Percentiles rank a stretch among this genome's conserved stretches.
Conservation (phyloP, 495 filamentous ascomycete genomes). For the Penicillium taxi region DNA sequence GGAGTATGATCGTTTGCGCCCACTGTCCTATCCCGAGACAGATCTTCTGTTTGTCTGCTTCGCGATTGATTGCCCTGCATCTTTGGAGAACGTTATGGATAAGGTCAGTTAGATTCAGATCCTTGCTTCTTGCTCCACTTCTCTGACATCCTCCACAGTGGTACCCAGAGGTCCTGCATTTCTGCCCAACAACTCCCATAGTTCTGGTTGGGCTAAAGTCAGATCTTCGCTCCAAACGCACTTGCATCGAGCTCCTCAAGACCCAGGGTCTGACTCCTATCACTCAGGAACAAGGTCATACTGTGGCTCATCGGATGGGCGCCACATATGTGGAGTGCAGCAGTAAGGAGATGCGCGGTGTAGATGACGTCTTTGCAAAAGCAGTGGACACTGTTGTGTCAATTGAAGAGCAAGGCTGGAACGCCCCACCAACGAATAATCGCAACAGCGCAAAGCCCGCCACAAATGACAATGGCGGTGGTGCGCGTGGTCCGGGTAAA, state of each 20-base stretch:
- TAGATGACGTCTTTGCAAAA: slow-evolving; percentile 87
- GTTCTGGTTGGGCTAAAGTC: slow-evolving; percentile 95
- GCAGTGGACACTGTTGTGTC: slow-evolving; percentile 80
- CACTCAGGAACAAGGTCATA: slow-evolving; percentile 77
- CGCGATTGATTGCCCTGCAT: slow-evolving; percentile 97
- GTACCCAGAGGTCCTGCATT: slow-evolving; percentile 98
- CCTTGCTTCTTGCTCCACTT: background rate
- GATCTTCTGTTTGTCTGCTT: slow-evolving; percentile 98
- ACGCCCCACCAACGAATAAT: slow-evolving; percentile 16
- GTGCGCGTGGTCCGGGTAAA: slow-evolving; percentile 21
- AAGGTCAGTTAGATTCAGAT: slow-evolving; percentile 55
- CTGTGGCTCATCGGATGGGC: slow-evolving; percentile 84
- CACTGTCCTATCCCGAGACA: slow-evolving; percentile 94
- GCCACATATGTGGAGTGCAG: slow-evolving; percentile 96
- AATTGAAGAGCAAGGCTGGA: slow-evolving; percentile 35
- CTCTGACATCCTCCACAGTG: slow-evolving; percentile 50
- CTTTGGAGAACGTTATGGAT: slow-evolving; percentile 95
- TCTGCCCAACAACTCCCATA: slow-evolving; percentile 93
- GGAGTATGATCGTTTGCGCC: slow-evolving; percentile 93
- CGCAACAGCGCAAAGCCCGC: slow-evolving; percentile 23
- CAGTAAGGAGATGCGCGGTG: slow-evolving; percentile 91
- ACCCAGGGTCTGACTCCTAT: slow-evolving; percentile 95
- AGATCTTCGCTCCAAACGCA: slow-evolving; percentile 86
- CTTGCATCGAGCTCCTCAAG: slow-evolving; percentile 95
- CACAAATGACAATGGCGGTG: slow-evolving; percentile 16